Base-by-base conservation (phyloP, 768 basidiomycete species). In the Hygrophoropsis aurantiaca region DNA sequence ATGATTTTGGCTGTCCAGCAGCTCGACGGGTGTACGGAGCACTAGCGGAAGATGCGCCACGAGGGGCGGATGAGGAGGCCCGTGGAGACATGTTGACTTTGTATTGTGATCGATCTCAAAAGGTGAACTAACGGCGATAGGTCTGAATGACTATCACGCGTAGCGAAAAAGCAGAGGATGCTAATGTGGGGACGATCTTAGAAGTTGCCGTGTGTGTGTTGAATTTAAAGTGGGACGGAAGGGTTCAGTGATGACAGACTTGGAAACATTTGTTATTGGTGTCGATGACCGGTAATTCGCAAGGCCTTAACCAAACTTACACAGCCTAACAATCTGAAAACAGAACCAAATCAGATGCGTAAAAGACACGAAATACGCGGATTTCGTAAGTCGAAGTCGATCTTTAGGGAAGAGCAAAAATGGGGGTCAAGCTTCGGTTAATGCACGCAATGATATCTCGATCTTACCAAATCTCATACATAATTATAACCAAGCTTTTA, bases 1-100 rank as follows among this genome's bases (percentile, higher is more conserved):
- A 78, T 23, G 88, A 87, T 62, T 90, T 90, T 46, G 86, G 80
- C 47, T 84, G 79, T n/a, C 74, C 75, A 4, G 75, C 57, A 7
- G 78, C 65, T 18, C 82, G 75, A 32, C 82, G 80, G 24, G 74
- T 56, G 33, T 67, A 68, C 4, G 69, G 64, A 21, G 67, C 51
- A 37, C 44, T 56, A 46, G 69, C 39, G 34, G 65, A 49, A 3
- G 65, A 51, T 2, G 61, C 21, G 39, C 50, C 43, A n/a, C 68
- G 59, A 11, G 64, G 51, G 0, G 66, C 51, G 42, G 72, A 60
- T 20, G 72, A 68, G 4, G 75, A 64, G 32, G 72, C 68, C 61
- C 80, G 69, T 36, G 84, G 82, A 33, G 85, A 82, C 85, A 87
- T 87, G 62, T 49, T 50, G 52, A 57, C 44, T 16, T 38, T 16